Conservation (phyloP, 176 grass and related monocot genomes). For the Musa beccarii region DNA sequence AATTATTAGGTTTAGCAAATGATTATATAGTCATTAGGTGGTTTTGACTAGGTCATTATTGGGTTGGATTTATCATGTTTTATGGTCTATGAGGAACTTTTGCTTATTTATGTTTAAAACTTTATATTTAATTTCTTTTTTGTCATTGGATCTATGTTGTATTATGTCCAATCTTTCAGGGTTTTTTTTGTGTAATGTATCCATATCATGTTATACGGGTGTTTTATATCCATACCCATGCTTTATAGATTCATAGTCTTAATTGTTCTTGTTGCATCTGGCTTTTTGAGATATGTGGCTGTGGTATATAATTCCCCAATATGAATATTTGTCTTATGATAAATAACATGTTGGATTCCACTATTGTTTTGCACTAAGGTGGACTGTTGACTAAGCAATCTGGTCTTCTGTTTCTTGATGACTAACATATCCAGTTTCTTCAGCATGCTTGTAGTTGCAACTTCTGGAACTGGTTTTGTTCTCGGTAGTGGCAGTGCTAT, state of each 20-base stretch:
- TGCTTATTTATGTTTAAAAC: not conserved
- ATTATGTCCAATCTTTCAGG: not conserved
- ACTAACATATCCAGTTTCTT: slow-evolving; percentile 18
- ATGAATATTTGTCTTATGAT: not conserved
- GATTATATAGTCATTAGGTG: not conserved
- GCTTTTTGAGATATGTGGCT: not conserved
- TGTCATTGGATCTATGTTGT: not conserved
- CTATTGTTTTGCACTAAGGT: slow-evolving; percentile 2
- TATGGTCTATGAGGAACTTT: not conserved
- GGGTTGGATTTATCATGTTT: not conserved
- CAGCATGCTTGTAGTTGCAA: slow-evolving; percentile 92
- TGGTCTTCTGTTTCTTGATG: not conserved
- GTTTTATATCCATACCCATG: not conserved
- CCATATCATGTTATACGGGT: not conserved
- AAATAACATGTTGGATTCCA: not conserved
- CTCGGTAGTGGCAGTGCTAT: slow-evolving; percentile 69
- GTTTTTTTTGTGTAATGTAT: not conserved
- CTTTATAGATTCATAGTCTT: not conserved
- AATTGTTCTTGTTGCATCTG: not conserved
- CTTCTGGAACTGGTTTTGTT: slow-evolving; percentile 90
- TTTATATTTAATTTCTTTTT: not conserved
- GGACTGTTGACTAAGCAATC: slow-evolving; percentile 1
- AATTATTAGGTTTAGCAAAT: not conserved
- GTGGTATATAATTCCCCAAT: not conserved
- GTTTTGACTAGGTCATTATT: not conserved